Evolutionary conservation across 805 yeast species (phyloP), one percentile per base, ranked within the genome.

Genomic region (Candida multigemmis): DNA sequence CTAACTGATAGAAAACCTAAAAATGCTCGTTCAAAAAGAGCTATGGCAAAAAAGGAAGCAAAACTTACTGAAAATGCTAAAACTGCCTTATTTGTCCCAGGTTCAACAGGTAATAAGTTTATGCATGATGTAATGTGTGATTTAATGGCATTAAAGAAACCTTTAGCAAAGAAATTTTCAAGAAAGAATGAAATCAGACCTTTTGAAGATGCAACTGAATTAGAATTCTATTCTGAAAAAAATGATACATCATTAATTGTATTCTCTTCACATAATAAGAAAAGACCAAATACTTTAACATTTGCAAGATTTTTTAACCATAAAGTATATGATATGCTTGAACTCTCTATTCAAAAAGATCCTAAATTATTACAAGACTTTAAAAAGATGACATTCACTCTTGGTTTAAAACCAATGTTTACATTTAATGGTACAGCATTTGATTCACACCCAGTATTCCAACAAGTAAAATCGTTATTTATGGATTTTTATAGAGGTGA

Each of bases 21-120:
- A 61, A 91, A 79, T 48, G 95, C 95, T 29, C 85, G 97, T 48
- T 74, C 96, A 30, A 91, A 91, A 63, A 76, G 98, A 56, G 97
- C 95, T 5, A 51, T 87, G 37, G 94, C 86, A 36, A 80, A 81
- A 45, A 79, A 75, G 43, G 95, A 86, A 44, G 74, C 96, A 28
- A 89, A 86, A 57, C 54, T 85, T 24, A 80, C 80, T 6, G 98
- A 91, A 53, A 87, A 91, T 54, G 75, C 79, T 36, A 91, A 91
- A 56, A 71, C 75, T 29, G 96, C 96, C 0, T 67, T 91, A 31
- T 91, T 91, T 45, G 76, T 91, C 23, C 95, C 96, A 12, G 98
- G 97, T 10, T 60, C 81, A 28, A 78, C 85, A 11, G 65, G 87
- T 24, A 83, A 73, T 55, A 76, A 82, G 51, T 57, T 80, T 6